Evolutionary conservation across 306 rosid species (phyloP).

Genomic region (Casuarina cunninghamiana): DNA sequence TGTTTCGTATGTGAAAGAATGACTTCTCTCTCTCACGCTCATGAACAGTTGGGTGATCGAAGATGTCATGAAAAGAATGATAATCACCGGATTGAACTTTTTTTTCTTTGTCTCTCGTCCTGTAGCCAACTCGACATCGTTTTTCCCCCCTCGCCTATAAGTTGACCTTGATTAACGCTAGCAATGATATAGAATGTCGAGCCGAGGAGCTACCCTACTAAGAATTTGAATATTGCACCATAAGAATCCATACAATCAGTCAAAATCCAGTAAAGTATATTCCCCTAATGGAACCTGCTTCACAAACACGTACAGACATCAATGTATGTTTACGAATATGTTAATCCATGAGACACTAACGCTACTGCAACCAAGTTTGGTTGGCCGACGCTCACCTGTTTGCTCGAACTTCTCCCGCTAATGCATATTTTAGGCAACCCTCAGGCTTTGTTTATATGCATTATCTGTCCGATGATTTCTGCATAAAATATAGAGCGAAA

Average conservation of each 20-base stretch:
- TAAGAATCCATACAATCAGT: background rate
- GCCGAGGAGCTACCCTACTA: background rate
- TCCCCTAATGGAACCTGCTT: background rate
- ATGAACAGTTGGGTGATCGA: background rate
- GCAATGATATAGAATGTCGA: background rate
- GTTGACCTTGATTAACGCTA: conserved; percentile 5
- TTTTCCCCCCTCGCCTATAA: background rate
- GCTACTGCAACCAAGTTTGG: background rate
- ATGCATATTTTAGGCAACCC: background rate
- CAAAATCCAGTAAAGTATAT: background rate
- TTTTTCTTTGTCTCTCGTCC: background rate
- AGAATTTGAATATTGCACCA: background rate
- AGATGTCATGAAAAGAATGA: background rate
- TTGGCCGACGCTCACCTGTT: too few relatives aligned
- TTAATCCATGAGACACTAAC: too few relatives aligned
- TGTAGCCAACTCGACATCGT: background rate
- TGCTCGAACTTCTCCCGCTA: too few relatives aligned
- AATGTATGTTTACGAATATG: too few relatives aligned
- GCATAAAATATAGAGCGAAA: too few relatives aligned
- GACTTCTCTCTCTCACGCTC: background rate
- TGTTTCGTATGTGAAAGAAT: background rate
- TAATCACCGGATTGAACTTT: background rate
- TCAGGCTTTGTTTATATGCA: background rate
- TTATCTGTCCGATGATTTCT: background rate
- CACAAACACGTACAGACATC: too few relatives aligned